Conservation (phyloP, 139 green algal species). For the Astrephomene gubernaculifera region DNA sequence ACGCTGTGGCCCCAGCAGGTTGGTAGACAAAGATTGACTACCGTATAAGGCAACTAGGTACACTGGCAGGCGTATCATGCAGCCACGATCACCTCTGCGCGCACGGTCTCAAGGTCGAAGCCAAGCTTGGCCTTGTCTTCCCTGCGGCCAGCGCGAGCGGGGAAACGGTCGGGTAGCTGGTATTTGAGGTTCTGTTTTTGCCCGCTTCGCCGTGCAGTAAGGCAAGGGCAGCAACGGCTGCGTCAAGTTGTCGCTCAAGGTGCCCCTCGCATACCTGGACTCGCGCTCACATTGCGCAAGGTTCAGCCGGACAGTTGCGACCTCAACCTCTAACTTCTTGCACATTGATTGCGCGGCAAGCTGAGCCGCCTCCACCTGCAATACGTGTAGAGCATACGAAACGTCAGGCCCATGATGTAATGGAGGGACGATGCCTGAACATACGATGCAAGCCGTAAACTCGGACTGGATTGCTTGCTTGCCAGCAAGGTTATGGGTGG, state of each 20-base stretch:
- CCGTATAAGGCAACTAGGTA: no score
- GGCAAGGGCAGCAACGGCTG: not conserved
- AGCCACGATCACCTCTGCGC: slow-evolving; percentile 27
- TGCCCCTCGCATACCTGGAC: slow-evolving; percentile 26
- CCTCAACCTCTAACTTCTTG: slow-evolving; percentile 71
- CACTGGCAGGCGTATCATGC: no score
- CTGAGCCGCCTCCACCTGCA: slow-evolving; percentile 75
- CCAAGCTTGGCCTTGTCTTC: slow-evolving; percentile 56
- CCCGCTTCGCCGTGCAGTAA: not conserved
- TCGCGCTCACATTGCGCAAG: slow-evolving; percentile 48
- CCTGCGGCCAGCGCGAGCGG: slow-evolving; percentile 31
- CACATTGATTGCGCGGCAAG: slow-evolving; percentile 67
- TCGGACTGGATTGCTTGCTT: not conserved
- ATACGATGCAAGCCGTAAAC: not conserved
- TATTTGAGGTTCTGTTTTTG: no score
- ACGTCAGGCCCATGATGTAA: not conserved
- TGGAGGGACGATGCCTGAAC: not conserved
- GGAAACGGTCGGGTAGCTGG: no score
- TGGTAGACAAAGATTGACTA: no score
- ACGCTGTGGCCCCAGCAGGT: no score
- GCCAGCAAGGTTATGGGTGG: not conserved
- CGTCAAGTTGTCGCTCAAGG: not conserved
- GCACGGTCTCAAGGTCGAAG: slow-evolving; percentile 48
- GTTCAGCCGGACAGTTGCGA: slow-evolving; percentile 66
- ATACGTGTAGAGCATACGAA: not conserved